Conservation (phyloP, 306 rosid species). For the Corylus avellana region DNA sequence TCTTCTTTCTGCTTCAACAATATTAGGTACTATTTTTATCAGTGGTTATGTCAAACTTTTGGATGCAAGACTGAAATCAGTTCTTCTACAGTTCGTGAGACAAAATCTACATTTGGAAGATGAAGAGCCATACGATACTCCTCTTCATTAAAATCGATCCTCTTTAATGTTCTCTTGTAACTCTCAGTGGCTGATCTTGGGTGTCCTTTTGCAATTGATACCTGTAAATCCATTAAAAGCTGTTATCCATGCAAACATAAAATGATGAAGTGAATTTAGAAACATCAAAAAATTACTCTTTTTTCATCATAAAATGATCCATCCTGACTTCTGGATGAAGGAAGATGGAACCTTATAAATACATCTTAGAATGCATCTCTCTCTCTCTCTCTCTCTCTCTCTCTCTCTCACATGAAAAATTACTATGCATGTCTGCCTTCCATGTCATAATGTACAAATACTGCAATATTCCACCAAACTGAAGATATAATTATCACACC, state of each 20-base stretch:
- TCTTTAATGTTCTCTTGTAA: conserved; percentile 52
- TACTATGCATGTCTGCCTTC: not conserved
- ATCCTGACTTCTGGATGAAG: not conserved
- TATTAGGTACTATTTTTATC: not conserved
- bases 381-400: not conserved
- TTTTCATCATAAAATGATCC: conserved; percentile 1
- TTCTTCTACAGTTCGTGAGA: conserved; percentile 50
- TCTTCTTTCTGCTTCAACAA: not conserved
- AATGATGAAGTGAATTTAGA: not conserved
- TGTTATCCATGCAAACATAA: not conserved
- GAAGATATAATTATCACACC: not conserved
- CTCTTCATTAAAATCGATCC: conserved; percentile 46
- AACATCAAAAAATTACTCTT: not conserved
- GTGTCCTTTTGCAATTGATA: conserved; percentile 70
- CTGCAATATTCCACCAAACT: not conserved
- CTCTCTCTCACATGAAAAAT: not conserved
- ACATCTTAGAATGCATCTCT: not conserved
- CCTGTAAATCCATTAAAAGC: conserved; percentile 40
- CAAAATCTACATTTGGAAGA: conserved; percentile 66
- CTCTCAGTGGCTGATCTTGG: conserved; percentile 58
- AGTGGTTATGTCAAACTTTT: conserved; percentile 17
- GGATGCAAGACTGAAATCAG: conserved; percentile 43
- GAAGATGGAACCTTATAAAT: not conserved
- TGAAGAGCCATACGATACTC: conserved; percentile 58
- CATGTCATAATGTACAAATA: not conserved